These are phyloP conservation scores for Quercus engelmannii DNA, from an alignment of 306 rosid genomes.

Conservation along the genomic window DNA sequence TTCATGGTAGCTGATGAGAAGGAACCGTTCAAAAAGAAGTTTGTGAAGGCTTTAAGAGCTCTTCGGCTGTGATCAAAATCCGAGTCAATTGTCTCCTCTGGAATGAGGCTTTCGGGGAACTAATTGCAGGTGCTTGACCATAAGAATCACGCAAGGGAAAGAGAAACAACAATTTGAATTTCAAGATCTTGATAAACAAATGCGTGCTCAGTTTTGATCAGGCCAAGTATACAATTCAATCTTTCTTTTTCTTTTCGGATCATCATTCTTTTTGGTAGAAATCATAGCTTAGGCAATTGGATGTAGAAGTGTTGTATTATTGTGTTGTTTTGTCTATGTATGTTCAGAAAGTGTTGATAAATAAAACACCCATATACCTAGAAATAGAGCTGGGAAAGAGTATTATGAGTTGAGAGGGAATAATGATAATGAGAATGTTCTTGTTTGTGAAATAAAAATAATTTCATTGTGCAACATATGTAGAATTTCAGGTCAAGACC, in stretches of 20 bases:
- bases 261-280: slow-evolving; percentile 38
- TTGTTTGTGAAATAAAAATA: not conserved
- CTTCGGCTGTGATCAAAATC: not conserved
- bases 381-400: slow-evolving; percentile 5
- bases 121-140: slow-evolving; percentile 10
- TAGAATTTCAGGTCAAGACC: not conserved
- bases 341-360: slow-evolving; percentile 25
- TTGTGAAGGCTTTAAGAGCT: slow-evolving; percentile 1
- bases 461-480: not conserved
- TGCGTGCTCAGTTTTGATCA: slow-evolving; percentile 11
- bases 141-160: not conserved
- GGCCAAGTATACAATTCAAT: slow-evolving; percentile 22
- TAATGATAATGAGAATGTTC: not conserved
- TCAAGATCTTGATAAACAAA: not conserved
- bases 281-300: slow-evolving; percentile 26
- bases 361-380: not conserved
- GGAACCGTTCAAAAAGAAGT: slow-evolving; percentile 9
- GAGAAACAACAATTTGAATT: not conserved
- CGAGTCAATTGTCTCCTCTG: slow-evolving; percentile 11
- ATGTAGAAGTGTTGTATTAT: slow-evolving; percentile 12
- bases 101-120: slow-evolving; percentile 21
- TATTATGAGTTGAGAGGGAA: not conserved
- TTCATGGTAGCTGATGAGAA: slow-evolving; percentile 22
- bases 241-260: slow-evolving; percentile 28
- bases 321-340: slow-evolving; percentile 14